Evolutionary conservation across 345 rosid species (phyloP).

Genomic region (Noccaea caerulescens): DNA sequence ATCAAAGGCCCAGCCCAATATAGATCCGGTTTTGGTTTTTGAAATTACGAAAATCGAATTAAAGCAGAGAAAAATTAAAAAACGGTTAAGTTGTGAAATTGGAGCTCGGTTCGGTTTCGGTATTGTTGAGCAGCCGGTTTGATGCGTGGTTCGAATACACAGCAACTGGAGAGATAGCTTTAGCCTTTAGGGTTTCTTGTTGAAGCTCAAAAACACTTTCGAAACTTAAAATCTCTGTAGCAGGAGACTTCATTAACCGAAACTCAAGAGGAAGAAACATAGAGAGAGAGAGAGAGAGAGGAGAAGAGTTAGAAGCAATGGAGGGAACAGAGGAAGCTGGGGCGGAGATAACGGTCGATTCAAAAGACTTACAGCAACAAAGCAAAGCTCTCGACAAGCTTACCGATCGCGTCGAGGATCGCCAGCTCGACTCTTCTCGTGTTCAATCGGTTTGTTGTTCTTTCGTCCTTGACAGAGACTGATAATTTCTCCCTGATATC

Average conservation of each 20-base stretch:
- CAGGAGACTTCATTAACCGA: slow-evolving; percentile 29
- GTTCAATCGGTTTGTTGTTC: slow-evolving; percentile 69
- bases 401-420: slow-evolving; percentile 97
- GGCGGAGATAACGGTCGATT: slow-evolving; percentile 63
- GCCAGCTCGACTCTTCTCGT: slow-evolving; percentile 95
- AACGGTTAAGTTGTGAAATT: slow-evolving; percentile 12
- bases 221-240: slow-evolving; percentile 20
- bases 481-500: background rate
- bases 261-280: slow-evolving; percentile 3
- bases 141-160: background rate
- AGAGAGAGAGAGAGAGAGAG: background rate
- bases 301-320: slow-evolving; percentile 49
- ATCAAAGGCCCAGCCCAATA: slow-evolving; percentile 37
- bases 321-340: slow-evolving; percentile 76
- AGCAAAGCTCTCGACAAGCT: slow-evolving; percentile 98
- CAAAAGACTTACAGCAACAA: slow-evolving; percentile 95
- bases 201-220: slow-evolving; percentile 26
- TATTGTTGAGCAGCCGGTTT: slow-evolving; percentile 11
- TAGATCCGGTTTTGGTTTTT: slow-evolving; percentile 1
- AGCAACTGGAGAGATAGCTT: slow-evolving; percentile 12
- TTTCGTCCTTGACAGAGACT: background rate
- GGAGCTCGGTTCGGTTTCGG: slow-evolving; percentile 24
- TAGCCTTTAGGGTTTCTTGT: slow-evolving; percentile 36
- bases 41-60: background rate
- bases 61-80: too few relatives aligned